Evolutionary conservation across 2,329 filamentous ascomycete species (phyloP).

Genomic region (Colletotrichum destructivum): DNA sequence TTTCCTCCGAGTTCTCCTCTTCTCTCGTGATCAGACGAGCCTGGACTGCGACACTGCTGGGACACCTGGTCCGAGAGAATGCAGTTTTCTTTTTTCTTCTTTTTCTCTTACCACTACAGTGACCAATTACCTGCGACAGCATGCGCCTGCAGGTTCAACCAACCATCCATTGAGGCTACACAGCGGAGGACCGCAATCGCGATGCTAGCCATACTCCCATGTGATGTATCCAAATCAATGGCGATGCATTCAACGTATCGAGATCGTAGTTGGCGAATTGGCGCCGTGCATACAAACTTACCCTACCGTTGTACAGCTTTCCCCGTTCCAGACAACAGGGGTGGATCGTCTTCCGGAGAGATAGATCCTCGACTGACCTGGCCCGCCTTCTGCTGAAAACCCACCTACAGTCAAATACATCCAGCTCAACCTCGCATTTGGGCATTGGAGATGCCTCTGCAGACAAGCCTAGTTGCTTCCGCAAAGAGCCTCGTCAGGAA

Average conservation of each 20-base stretch:
- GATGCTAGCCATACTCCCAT: background rate
- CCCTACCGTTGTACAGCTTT: background rate
- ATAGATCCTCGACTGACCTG: background rate
- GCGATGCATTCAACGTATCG: background rate
- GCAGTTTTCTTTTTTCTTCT: too few species aligned
- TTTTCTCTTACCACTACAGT: too few species aligned
- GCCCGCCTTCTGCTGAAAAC: background rate
- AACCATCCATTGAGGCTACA: background rate
- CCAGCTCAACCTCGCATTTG: too few species aligned
- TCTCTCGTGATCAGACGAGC: background rate
- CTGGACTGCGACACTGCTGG: background rate
- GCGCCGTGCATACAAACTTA: background rate
- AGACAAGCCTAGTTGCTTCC: too few species aligned
- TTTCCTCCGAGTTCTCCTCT: conserved; percentile 6
- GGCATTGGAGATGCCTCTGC: too few species aligned
- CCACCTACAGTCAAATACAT: too few species aligned
- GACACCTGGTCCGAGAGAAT: background rate
- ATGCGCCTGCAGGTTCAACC: background rate
- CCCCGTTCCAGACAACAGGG: conserved; percentile 3
- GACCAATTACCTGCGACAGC: background rate
- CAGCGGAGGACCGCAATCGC: background rate
- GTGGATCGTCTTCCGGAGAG: conserved; percentile 3
- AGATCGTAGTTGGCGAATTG: background rate
- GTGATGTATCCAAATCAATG: background rate
- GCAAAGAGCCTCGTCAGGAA: too few species aligned